phyloP scores from a whole-genome alignment of 176 grass and related monocot genomes.

The Oryza brachyantha region DNA sequence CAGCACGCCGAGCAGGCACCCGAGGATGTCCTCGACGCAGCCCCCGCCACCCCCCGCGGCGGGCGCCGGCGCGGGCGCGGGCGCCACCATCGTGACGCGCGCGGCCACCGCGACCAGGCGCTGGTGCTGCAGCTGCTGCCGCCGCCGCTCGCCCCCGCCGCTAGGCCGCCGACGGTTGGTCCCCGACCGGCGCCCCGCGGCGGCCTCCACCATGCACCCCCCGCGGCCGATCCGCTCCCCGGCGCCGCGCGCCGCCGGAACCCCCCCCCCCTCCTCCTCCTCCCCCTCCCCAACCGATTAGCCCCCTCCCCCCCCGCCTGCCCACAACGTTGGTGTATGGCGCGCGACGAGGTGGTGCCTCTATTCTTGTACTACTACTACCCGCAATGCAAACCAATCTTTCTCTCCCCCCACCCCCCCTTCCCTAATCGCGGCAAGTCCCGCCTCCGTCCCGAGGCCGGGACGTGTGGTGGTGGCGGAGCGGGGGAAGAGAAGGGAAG shows the following conservation, averaged over 20 bases:
- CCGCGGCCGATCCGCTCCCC: slow-evolving; percentile 22
- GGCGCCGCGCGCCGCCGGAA: slow-evolving; percentile 26
- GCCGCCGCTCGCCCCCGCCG: slow-evolving; percentile 30
- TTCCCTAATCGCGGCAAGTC: not conserved
- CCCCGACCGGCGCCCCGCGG: slow-evolving; percentile 59
- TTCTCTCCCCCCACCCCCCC: too few species aligned
- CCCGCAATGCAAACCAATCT: too few species aligned
- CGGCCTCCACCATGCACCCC: slow-evolving; percentile 49
- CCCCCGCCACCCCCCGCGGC: not conserved
- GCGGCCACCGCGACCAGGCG: slow-evolving; percentile 37
- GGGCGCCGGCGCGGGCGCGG: not conserved
- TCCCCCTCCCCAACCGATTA: not conserved
- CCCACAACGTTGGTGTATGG: not conserved
- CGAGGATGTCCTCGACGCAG: slow-evolving; percentile 39
- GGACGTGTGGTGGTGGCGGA: not conserved
- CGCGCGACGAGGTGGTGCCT: not conserved
- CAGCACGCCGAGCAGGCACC: slow-evolving; percentile 57
- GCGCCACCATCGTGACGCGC: slow-evolving; percentile 35
- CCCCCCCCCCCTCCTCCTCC: not conserved
- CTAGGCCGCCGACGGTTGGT: slow-evolving; percentile 59
- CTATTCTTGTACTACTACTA: not conserved
- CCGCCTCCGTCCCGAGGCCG: too few species aligned
- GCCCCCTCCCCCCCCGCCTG: not conserved
- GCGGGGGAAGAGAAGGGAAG: not conserved
- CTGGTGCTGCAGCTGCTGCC: slow-evolving; percentile 20